These are phyloP conservation scores for Sporisorium exsertum DNA, from an alignment of 1,284 basidiomycete species.

Conservation along the genomic window DNA sequence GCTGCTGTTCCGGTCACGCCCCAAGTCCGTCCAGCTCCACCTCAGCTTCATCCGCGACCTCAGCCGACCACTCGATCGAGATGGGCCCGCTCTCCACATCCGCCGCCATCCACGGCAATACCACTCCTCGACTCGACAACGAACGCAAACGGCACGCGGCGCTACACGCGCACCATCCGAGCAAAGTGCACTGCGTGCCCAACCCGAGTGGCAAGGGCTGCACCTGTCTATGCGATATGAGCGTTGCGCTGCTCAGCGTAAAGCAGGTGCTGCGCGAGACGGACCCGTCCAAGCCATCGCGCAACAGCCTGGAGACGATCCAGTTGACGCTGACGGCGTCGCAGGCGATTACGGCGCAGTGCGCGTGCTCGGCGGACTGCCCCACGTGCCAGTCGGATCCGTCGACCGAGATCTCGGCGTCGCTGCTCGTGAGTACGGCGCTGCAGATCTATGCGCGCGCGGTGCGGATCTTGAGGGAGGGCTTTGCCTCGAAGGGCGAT, in stretches of 20 bases:
- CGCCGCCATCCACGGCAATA: conserved; percentile 13
- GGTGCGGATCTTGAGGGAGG: conserved; percentile 61
- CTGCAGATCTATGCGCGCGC: conserved; percentile 68
- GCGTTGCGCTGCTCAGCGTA: conserved; percentile 61
- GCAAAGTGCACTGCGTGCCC: conserved; percentile 67
- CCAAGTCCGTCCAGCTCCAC: not conserved
- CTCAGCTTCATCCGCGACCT: not conserved
- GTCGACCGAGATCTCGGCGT: conserved; percentile 55
- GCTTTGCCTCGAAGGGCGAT: conserved; percentile 41
- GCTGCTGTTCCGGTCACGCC: conserved; percentile 29
- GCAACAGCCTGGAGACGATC: conserved; percentile 34
- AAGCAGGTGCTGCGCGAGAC: conserved; percentile 51
- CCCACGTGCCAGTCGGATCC: conserved; percentile 65
- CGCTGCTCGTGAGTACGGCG: conserved; percentile 62
- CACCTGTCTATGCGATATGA: conserved; percentile 64
- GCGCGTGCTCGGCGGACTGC: conserved; percentile 65
- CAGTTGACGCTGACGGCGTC: conserved; percentile 65
- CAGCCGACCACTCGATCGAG: conserved; percentile 6
- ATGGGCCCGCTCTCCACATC: conserved; percentile 41
- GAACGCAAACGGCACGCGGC: conserved; percentile 22
- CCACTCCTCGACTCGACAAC: not conserved
- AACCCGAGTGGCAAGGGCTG: conserved; percentile 65
- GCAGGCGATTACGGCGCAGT: conserved; percentile 63
- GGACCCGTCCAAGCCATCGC: conserved; percentile 15
- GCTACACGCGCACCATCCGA: conserved; percentile 28